phyloP scores from a whole-genome alignment of 345 rosid species.

The Eutrema heterophyllum region DNA sequence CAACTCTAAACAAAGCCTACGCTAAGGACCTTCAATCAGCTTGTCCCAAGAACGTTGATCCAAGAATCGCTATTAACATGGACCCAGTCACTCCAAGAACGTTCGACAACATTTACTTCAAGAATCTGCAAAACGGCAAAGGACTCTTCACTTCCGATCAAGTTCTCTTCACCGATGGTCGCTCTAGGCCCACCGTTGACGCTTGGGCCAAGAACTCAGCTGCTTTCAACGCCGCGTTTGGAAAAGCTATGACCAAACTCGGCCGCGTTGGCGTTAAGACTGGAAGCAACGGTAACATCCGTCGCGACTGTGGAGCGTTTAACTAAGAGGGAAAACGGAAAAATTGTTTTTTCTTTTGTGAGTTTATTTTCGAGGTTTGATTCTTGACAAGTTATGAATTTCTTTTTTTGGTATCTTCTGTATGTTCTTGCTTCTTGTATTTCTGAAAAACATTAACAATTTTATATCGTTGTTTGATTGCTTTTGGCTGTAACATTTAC shows the following conservation, averaged over 20 bases:
- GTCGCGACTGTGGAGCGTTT: constrained; percentile 48
- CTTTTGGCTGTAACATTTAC: neutral
- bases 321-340: constrained; percentile 23
- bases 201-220: constrained; percentile 45
- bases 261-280: constrained; percentile 75
- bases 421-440: constrained; percentile 14
- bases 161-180: constrained; percentile 49
- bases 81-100: constrained; percentile 57
- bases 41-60: constrained; percentile 70
- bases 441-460: neutral
- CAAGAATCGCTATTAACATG: constrained; percentile 72
- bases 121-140: constrained; percentile 59
- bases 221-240: constrained; percentile 50
- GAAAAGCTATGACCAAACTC: constrained; percentile 60
- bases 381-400: neutral
- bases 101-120: constrained; percentile 68
- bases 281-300: constrained; percentile 53
- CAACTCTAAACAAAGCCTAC: constrained; percentile 52
- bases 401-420: neutral
- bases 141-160: constrained; percentile 87
- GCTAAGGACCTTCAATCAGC: constrained; percentile 49
- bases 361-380: constrained; percentile 8
- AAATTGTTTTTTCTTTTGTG: neutral
- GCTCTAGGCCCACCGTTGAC: constrained; percentile 59
- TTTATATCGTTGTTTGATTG: neutral